Conservation (phyloP, 495 filamentous ascomycete species). For the Hyaloscypha finlandica region DNA sequence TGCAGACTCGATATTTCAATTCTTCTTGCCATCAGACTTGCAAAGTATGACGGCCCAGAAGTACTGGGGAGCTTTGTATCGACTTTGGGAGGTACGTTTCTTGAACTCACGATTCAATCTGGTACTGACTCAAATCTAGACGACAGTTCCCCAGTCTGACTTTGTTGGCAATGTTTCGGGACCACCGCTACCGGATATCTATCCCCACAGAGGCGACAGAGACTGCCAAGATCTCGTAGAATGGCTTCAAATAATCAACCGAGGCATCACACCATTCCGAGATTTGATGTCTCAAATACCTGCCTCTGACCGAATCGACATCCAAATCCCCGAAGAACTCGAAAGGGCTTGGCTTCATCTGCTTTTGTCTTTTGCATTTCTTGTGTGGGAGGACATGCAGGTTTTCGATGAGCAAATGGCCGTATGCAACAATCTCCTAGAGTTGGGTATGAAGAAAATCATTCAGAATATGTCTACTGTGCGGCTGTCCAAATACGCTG, state of each 20-base stretch:
- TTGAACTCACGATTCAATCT: no score
- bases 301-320: constrained; percentile 16
- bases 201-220: not conserved
- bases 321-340: constrained; percentile 36
- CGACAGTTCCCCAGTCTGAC: no score
- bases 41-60: constrained; percentile 33
- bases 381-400: constrained; percentile 16
- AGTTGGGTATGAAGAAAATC: constrained; percentile 25
- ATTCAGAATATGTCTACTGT: constrained; percentile 20
- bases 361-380: constrained; percentile 34
- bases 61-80: constrained; percentile 40
- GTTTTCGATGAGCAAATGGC: constrained; percentile 28
- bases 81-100: constrained; percentile 31
- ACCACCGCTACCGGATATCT: no score
- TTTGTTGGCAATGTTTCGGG: no score
- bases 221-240: constrained; percentile 13
- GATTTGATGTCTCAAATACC: constrained; percentile 31
- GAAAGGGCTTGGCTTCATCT: constrained; percentile 38
- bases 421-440: constrained; percentile 25
- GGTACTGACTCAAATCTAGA: no score
- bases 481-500: constrained; percentile 33
- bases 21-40: constrained; percentile 37
- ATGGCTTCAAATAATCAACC: constrained; percentile 26
- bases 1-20: constrained; percentile 37
- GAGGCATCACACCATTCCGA: constrained; percentile 31